Conservation (phyloP, 768 basidiomycete species). For the Termitomyces sp. region DNA sequence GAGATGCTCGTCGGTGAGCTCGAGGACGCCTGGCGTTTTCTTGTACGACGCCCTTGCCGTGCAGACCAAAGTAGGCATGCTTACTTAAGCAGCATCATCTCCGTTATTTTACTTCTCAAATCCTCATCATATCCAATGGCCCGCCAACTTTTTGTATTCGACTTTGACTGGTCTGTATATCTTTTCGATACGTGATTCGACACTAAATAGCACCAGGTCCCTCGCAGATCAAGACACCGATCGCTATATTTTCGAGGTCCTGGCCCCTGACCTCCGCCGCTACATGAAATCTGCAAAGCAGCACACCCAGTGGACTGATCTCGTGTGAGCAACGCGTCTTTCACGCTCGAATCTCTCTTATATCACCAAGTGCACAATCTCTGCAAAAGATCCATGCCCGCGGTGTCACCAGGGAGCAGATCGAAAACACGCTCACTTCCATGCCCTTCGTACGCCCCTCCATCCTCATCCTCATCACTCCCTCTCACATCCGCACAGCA, state of each 20-base stretch:
- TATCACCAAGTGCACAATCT: slow-evolving; percentile 51
- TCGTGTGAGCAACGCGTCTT: slow-evolving; percentile 61
- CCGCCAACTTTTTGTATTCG: slow-evolving; percentile 84
- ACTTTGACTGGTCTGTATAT: slow-evolving; percentile 85
- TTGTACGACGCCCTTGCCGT: slow-evolving; percentile 83
- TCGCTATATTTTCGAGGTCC: slow-evolving; percentile 87
- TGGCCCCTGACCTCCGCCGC: slow-evolving; percentile 79
- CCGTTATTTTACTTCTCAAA: slow-evolving; percentile 4
- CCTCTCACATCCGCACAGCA: slow-evolving; percentile 53
- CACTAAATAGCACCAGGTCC: slow-evolving; percentile 49
- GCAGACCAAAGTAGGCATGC: slow-evolving; percentile 66
- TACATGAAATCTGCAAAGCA: slow-evolving; percentile 68
- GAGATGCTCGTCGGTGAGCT: slow-evolving; percentile 69
- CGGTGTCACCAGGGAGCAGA: slow-evolving; percentile 68
- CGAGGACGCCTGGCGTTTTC: slow-evolving; percentile 71
- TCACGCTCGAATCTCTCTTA: not conserved
- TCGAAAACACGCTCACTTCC: slow-evolving; percentile 70
- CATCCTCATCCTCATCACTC: not conserved
- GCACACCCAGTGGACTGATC: slow-evolving; percentile 86
- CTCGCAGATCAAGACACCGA: slow-evolving; percentile 96
- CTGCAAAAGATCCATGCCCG: slow-evolving; percentile 68
- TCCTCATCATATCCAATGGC: slow-evolving; percentile 15
- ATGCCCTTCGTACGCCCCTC: slow-evolving; percentile 77
- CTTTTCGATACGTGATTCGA: not conserved
- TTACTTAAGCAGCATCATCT: slow-evolving; percentile 22